Evolutionary conservation across 441 rosid genomes (phyloP).

Genomic region (Cnidoscolus chayamansa): DNA sequence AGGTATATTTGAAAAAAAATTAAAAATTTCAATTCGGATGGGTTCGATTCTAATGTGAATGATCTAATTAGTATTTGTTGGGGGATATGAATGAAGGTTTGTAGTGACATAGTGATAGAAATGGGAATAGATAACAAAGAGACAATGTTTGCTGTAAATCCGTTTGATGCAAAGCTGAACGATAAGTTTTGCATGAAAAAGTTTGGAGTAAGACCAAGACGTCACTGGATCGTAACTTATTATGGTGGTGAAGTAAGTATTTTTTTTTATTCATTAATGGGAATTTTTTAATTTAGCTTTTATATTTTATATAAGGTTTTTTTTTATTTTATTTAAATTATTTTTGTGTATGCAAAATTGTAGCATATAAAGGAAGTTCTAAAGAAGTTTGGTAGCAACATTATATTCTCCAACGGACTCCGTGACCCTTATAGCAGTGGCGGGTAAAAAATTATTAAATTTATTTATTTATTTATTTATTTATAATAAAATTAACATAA

Average conservation of each 20-base stretch:
- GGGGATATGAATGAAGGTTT: constrained; percentile 12
- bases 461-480: not conserved
- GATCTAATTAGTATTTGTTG: too few species aligned
- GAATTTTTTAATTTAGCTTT: too few species aligned
- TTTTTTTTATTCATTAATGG: not conserved
- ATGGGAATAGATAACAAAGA: constrained; percentile 19
- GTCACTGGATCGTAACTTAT: constrained; percentile 32
- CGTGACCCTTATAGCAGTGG: constrained; percentile 35
- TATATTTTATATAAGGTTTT: not conserved
- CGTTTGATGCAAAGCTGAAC: constrained; percentile 5
- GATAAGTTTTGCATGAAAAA: not conserved
- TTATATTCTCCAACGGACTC: constrained; percentile 40
- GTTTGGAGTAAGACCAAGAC: constrained; percentile 27
- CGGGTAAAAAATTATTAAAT: constrained; percentile 21
- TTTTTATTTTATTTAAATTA: not conserved
- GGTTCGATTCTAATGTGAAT: too few species aligned
- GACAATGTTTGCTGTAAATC: constrained; percentile 22
- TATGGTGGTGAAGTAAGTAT: constrained; percentile 32
- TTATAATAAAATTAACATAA: too few species aligned
- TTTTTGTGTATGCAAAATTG: not conserved
- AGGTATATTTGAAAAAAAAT: constrained; percentile 13
- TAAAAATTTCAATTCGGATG: too few species aligned
- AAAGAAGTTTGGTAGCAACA: constrained; percentile 34
- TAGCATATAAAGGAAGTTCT: constrained; percentile 28
- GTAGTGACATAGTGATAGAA: constrained; percentile 34